Evolutionary conservation across 2,329 filamentous ascomycete genomes (phyloP), one percentile per base, ranked within the genome.

Genomic region (Verticillium zaregamsianum): DNA sequence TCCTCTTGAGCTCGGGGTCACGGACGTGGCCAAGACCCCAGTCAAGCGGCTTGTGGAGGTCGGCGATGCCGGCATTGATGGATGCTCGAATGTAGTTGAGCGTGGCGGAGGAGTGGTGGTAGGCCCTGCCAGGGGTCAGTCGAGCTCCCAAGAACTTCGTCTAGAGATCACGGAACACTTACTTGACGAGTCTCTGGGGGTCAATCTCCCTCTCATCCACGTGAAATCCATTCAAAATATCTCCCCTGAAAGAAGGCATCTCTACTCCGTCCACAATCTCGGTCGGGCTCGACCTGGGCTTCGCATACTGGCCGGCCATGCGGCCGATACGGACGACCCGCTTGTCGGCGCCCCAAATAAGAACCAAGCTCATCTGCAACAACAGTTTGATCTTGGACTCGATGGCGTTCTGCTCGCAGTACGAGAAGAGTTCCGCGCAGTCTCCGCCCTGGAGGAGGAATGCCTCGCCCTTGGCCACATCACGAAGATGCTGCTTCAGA

Each of bases 251-350:
- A 52, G 91, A 95, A 4, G 92, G 91, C 60, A 97, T 90, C 71
- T 92, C 86, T 63, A 86, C 86, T 59, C 93, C 93, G 66, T 96
- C 81, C 58, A 96, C 80, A 2, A 87, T 84, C 79, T 99, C 95
- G 40, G 87, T 93, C 0, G 94, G 91, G 68, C 90, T 96, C 4
- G 92, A 97, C 61, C 95, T 83, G 2, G 94, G 95, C 78, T 99
- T 99, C 33, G 95, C 95, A 72, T 97, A 99, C 81, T 99, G 95
- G 3, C 95, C 95, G 14, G 95, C 95, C 88, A 98, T 97, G 64
- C 95, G 88, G 17, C 92, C 95, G 70, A 99, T 96, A 68, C 95
- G 88, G 57, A 99, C 92, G 4, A 99, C 93, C 6, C 91, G 91
- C 77, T 87, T 88, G 77, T 84, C 82, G 63, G 83, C 83, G 68